Conservation (phyloP, 2,329 filamentous ascomycete species). For the Alternaria brassicicola region DNA sequence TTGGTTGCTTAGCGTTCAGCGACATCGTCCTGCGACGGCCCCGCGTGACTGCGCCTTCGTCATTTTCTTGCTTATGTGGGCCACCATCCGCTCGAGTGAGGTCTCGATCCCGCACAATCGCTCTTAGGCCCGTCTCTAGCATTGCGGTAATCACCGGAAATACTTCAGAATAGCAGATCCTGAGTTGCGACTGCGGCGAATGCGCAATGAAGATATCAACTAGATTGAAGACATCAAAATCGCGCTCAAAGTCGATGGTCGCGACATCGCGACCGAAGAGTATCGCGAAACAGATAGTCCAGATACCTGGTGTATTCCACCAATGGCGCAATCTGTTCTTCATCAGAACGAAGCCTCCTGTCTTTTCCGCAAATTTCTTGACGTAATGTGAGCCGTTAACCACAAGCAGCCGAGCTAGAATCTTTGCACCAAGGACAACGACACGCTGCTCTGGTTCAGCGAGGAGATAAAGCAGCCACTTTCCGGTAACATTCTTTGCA, state of each 20-base stretch:
- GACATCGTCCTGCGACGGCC: slow-evolving; percentile 69
- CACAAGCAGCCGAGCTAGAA: slow-evolving; percentile 83
- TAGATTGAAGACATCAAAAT: slow-evolving; percentile 76
- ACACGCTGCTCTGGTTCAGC: slow-evolving; percentile 85
- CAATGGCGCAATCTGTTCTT: slow-evolving; percentile 80
- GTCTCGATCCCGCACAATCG: slow-evolving; percentile 46
- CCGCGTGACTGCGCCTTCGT: slow-evolving; percentile 37
- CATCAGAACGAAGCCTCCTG: slow-evolving; percentile 86
- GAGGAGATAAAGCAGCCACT: slow-evolving; percentile 92
- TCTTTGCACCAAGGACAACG: slow-evolving; percentile 79
- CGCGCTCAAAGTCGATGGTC: slow-evolving; percentile 72
- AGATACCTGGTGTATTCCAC: slow-evolving; percentile 85
- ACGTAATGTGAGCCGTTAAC: slow-evolving; percentile 81
- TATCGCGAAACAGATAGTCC: slow-evolving; percentile 87
- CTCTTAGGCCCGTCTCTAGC: slow-evolving; percentile 81
- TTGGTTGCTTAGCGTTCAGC: slow-evolving; percentile 62
- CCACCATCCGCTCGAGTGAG: slow-evolving; percentile 25
- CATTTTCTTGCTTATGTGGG: slow-evolving; percentile 22
- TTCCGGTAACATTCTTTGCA: slow-evolving; percentile 92
- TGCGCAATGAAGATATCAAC: slow-evolving; percentile 69
- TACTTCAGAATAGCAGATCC: slow-evolving; percentile 78
- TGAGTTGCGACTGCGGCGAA: slow-evolving; percentile 52
- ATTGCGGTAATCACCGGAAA: slow-evolving; percentile 82
- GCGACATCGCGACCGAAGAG: slow-evolving; percentile 84
- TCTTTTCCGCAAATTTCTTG: slow-evolving; percentile 83